phyloP scores from a whole-genome alignment of 805 yeast genomes.

The Cyberlindnera veronae region DNA sequence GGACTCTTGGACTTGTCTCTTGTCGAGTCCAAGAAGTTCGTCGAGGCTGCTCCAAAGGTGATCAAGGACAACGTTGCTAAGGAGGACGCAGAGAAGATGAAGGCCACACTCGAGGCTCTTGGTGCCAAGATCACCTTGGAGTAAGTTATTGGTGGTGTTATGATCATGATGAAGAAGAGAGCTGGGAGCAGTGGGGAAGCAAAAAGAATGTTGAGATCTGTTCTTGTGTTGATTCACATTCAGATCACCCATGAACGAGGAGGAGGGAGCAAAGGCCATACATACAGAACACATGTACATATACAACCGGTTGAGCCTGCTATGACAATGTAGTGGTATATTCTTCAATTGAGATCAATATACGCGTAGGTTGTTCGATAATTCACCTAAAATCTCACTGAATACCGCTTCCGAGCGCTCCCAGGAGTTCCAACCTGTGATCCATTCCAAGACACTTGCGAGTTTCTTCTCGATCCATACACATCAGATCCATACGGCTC shows the following conservation, averaged over 20 bases:
- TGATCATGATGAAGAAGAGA: background rate
- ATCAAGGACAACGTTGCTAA: slow-evolving; percentile 93
- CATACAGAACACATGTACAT: slow-evolving; percentile 8
- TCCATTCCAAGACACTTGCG: slow-evolving; percentile 4
- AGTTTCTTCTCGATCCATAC: slow-evolving; percentile 5
- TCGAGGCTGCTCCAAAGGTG: slow-evolving; percentile 94
- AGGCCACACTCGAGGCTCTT: slow-evolving; percentile 84
- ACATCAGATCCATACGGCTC: background rate
- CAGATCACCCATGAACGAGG: too few relatives aligned
- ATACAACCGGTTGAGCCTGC: slow-evolving; percentile 1
- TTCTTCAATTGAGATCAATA: background rate
- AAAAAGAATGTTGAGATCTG: background rate
- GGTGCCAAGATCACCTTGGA: slow-evolving; percentile 94
- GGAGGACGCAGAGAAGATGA: slow-evolving; percentile 97
- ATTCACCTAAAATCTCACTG: slow-evolving; percentile 22
- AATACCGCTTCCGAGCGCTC: slow-evolving; percentile 18
- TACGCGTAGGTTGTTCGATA: background rate
- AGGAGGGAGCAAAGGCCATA: too few relatives aligned
- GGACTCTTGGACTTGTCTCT: slow-evolving; percentile 84
- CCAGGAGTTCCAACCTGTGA: slow-evolving; percentile 8
- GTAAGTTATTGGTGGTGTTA: slow-evolving; percentile 35
- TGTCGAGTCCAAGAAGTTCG: slow-evolving; percentile 97
- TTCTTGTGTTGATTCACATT: too few relatives aligned
- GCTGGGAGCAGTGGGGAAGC: too few relatives aligned
- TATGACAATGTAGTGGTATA: background rate